Percentiles rank a stretch among this genome's conserved stretches.
These are phyloP conservation scores for Melastoma candidum DNA, from an alignment of 441 rosid species.

Conservation along the genomic window DNA sequence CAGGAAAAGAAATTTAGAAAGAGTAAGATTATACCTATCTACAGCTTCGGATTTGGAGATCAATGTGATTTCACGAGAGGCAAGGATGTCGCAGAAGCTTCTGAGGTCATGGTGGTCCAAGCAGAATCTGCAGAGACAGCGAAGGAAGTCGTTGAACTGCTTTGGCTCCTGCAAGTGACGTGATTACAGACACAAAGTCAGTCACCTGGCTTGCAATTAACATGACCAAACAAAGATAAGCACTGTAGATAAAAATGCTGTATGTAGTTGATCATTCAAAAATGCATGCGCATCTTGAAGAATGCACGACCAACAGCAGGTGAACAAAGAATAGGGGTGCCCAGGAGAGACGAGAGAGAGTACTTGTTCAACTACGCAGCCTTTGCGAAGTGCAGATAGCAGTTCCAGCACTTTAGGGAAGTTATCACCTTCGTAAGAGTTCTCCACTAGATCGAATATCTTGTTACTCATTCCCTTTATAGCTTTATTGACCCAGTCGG, in stretches of 20 bases:
- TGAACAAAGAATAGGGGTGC: not conserved
- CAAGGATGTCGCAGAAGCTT: slow-evolving; percentile 38
- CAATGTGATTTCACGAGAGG: slow-evolving; percentile 39
- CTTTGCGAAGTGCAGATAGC: slow-evolving; percentile 9
- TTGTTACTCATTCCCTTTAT: slow-evolving; percentile 47
- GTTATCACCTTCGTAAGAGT: slow-evolving; percentile 27
- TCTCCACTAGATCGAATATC: slow-evolving; percentile 39
- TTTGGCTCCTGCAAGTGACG: slow-evolving; percentile 64
- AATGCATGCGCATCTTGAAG: not conserved
- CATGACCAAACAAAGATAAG: not conserved
- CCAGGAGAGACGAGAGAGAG: not conserved
- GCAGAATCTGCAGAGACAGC: slow-evolving; percentile 16
- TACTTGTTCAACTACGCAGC: slow-evolving; percentile 85
- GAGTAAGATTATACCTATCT: slow-evolving; percentile 50
- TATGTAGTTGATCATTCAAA: too few species aligned
- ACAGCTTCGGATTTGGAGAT: slow-evolving; percentile 72
- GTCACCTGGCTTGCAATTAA: not conserved
- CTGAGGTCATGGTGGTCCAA: slow-evolving; percentile 15
- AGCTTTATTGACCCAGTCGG: slow-evolving; percentile 59
- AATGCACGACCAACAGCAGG: not conserved
- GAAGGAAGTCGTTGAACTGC: slow-evolving; percentile 62
- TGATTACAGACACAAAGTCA: slow-evolving; percentile 2
- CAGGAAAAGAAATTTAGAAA: not conserved
- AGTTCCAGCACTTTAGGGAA: slow-evolving; percentile 44
- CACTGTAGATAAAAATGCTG: too few species aligned